Evolutionary conservation across 441 rosid species (phyloP).

Genomic region (Populus hybrid): DNA sequence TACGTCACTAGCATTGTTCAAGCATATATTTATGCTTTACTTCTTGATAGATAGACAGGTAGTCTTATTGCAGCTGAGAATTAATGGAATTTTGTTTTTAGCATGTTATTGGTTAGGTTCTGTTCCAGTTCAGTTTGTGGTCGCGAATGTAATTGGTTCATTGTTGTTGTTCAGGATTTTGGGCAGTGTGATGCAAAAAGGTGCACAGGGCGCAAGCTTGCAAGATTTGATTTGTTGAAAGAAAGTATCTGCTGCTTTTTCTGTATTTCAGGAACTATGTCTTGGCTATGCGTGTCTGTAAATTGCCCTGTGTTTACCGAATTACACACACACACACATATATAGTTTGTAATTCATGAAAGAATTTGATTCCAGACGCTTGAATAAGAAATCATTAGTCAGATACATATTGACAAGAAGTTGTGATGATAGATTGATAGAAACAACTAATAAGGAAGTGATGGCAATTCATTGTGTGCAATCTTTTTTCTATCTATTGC

Average conservation of each 20-base stretch:
- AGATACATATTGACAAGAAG: not conserved
- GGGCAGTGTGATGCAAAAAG: conserved; percentile 97
- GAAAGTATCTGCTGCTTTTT: conserved; percentile 39
- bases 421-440: not conserved
- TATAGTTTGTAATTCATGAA: not conserved
- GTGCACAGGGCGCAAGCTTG: conserved; percentile 94
- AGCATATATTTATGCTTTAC: not conserved
- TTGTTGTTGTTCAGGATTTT: conserved; percentile 61
- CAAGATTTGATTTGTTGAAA: conserved; percentile 84
- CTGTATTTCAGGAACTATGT: not conserved
- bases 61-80: not conserved
- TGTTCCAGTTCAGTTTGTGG: not conserved
- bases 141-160: conserved; percentile 15
- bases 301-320: not conserved
- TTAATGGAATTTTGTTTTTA: not conserved
- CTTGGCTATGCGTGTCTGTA: not conserved
- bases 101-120: not conserved
- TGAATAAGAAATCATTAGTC: not conserved
- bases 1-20: not conserved
- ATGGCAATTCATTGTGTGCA: not conserved
- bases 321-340: too few species aligned
- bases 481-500: not conserved
- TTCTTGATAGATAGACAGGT: not conserved
- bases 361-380: not conserved
- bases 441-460: not conserved